Conservation (phyloP, 352 stramenopile genomes). For the Globisporangium cylindrosporum region DNA sequence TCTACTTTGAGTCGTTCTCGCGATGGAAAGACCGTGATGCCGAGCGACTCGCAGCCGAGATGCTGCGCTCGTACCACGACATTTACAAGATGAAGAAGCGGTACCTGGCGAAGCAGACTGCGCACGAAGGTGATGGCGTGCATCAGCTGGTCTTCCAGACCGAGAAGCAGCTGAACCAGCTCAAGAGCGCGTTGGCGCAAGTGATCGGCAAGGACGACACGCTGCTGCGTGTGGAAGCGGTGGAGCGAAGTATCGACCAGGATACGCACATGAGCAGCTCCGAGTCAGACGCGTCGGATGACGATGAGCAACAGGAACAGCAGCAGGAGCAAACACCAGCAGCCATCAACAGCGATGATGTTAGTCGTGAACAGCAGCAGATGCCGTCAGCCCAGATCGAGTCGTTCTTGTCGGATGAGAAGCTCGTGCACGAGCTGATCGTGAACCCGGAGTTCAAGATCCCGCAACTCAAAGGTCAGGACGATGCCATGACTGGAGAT, state of each 20-base stretch:
- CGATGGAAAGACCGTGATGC: constrained; percentile 62
- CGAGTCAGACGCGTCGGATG: constrained; percentile 13
- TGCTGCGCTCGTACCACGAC: constrained; percentile 54
- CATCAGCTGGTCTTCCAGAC: constrained; percentile 58
- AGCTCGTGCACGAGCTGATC: constrained; percentile 71
- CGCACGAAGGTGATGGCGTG: constrained; percentile 43
- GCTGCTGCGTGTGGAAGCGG: constrained; percentile 25
- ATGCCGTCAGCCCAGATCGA: constrained; percentile 30
- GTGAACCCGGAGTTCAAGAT: constrained; percentile 65
- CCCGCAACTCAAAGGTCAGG: constrained; percentile 1
- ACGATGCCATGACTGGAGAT: constrained; percentile 4
- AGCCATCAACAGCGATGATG: not conserved
- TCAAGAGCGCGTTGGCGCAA: constrained; percentile 49
- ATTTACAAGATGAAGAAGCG: constrained; percentile 43
- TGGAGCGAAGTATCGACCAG: constrained; percentile 34
- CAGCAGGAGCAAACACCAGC: not conserved
- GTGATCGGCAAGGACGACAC: constrained; percentile 50
- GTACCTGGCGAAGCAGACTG: constrained; percentile 34
- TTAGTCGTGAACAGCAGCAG: not conserved
- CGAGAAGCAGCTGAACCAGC: constrained; percentile 52
- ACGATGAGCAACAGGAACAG: constrained; percentile 24
- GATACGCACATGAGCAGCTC: constrained; percentile 23
- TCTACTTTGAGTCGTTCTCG: constrained; percentile 68
- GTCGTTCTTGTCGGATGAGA: constrained; percentile 51
- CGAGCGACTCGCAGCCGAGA: constrained; percentile 43